Evolutionary conservation across 1,284 basidiomycete species (phyloP), one percentile per base, ranked within the genome.

Genomic region (Cryptococcus sp.): DNA sequence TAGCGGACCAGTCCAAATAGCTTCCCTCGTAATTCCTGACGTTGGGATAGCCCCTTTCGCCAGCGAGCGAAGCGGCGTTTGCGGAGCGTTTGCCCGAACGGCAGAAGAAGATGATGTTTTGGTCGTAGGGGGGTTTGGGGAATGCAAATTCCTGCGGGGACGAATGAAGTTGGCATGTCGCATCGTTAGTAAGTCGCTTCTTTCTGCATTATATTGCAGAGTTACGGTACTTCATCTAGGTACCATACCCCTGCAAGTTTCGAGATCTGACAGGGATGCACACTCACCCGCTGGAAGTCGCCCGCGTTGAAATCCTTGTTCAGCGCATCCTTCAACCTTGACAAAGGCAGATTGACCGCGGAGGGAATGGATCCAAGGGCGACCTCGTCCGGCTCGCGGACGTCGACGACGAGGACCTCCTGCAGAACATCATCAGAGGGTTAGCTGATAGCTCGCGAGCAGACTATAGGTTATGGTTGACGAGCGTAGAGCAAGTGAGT

Each of bases 281-380:
- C n/a, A n/a, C 71, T 54, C 47, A 75, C 70, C 55, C 85, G 60
- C 81, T 84, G 82, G 81, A 92, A 93, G 20, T 81, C 80, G 17
- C 82, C 82, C 2, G 83, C 78, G 50, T 82, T 77, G 56, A 89
- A 79, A 65, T 66, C 62, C 20, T 60, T 41, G 41, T 85, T 82
- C 50, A 99, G 78, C 6, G 91, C 86, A 47, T 83, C 84, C 43
- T 86, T 80, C 54, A 99, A 84, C 20, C 84, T 83, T 4, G 90
- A 90, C 22, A 99, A 85, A 6, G 96, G 95, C 15, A 99, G 81
- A 76, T 95, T 94, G 69, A 99, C 93, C 5, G 94, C 85, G 13
- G 91, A 93, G 3, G 96, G 96, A 70, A 99, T 97, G 72, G 90
- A 90, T 27, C 96, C 95, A 76, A 95, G 90, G 3, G 89, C 84